These are phyloP conservation scores for Botrytis fabae DNA, from an alignment of 2,329 filamentous ascomycete species.

Conservation along the genomic window DNA sequence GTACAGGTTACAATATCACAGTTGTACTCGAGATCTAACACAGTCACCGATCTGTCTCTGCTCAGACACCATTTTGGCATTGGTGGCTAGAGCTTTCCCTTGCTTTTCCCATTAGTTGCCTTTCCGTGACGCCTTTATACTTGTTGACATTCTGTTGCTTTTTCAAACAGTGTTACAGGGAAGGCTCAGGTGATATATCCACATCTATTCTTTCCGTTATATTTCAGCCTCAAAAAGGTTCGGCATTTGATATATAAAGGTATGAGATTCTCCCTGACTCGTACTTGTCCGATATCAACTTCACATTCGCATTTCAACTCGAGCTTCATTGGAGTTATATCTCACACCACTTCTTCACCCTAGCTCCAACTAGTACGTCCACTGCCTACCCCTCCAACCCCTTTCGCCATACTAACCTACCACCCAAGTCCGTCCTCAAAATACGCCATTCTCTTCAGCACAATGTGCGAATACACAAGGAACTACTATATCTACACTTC, in stretches of 20 bases:
- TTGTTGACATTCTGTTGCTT: slow-evolving; percentile 27
- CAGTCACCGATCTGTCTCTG: slow-evolving; percentile 14
- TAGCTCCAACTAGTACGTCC: background rate
- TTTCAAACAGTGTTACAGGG: slow-evolving; percentile 24
- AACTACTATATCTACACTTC: slow-evolving; percentile 77
- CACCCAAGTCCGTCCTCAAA: background rate
- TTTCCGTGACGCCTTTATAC: slow-evolving; percentile 16
- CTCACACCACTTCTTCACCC: background rate
- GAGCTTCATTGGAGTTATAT: slow-evolving; percentile 5
- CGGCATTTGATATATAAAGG: slow-evolving; percentile 21
- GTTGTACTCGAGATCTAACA: slow-evolving; percentile 14
- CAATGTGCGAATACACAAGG: slow-evolving; percentile 64
- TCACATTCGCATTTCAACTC: background rate
- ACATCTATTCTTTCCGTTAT: slow-evolving; percentile 9
- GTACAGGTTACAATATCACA: background rate
- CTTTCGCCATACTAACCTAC: background rate
- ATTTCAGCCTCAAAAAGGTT: slow-evolving; percentile 19
- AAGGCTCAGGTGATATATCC: slow-evolving; percentile 16
- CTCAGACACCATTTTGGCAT: slow-evolving; percentile 18
- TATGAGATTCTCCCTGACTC: slow-evolving; percentile 4
- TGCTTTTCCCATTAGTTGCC: slow-evolving; percentile 33
- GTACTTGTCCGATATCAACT: slow-evolving; percentile 4
- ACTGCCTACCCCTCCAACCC: background rate
- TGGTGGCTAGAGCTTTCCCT: slow-evolving; percentile 34
- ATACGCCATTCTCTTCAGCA: slow-evolving; percentile 25